Evolutionary conservation across 306 rosid genomes (phyloP).

Genomic region (Inga leiocalycina): DNA sequence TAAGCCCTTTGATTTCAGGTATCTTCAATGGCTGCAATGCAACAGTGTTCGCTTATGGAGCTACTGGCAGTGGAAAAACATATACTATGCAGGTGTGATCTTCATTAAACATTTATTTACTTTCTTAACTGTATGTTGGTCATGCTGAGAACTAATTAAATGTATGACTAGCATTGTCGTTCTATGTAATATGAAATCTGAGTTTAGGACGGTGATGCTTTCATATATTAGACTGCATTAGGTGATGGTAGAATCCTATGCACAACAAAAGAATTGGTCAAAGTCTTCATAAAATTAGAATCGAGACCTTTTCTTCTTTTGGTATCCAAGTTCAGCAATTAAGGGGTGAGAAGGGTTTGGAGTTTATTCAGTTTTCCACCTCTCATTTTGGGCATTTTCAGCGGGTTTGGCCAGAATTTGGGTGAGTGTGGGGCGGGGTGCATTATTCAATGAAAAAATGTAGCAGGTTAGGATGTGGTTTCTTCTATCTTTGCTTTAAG

Average conservation of each 20-base stretch:
- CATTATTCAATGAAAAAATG: neutral
- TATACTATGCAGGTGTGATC: slow-evolving; percentile 87
- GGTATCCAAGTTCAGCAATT: neutral
- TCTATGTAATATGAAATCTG: slow-evolving; percentile 9
- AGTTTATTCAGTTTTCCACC: neutral
- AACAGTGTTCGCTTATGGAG: slow-evolving; percentile 93
- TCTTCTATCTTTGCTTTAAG: neutral
- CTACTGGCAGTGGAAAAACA: slow-evolving; percentile 97
- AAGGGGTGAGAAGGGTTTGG: neutral
- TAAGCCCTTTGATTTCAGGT: slow-evolving; percentile 71
- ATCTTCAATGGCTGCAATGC: slow-evolving; percentile 77
- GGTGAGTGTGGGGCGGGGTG: neutral
- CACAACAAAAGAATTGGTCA: neutral
- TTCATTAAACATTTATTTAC: neutral
- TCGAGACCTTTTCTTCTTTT: neutral
- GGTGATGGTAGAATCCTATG: neutral
- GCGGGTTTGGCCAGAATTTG: neutral
- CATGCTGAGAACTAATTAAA: neutral
- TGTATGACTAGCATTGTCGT: neutral
- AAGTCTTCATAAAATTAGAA: neutral
- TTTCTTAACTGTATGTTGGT: neutral
- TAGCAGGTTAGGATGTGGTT: neutral
- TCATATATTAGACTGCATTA: neutral
- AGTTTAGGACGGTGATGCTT: neutral
- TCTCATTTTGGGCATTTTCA: neutral